Conservation (phyloP, 2,329 filamentous ascomycete species). For the Fusarium torreyae region DNA sequence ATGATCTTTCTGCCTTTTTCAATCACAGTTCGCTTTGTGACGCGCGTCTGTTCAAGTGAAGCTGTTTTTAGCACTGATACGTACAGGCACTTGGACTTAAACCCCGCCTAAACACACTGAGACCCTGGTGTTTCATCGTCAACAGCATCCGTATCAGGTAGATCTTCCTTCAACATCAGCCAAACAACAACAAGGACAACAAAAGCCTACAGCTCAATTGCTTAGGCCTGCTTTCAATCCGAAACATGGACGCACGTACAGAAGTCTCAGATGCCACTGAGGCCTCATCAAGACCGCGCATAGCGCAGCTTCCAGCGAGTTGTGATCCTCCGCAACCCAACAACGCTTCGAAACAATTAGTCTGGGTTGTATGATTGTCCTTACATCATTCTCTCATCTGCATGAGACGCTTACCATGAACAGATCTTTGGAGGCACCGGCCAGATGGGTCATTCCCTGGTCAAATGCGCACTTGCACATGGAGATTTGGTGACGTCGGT, state of each 20-base stretch:
- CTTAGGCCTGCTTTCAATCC: not conserved
- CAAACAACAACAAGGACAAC: not conserved
- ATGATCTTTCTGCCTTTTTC: not conserved
- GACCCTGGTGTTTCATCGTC: slow-evolving; percentile 26
- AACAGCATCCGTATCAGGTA: slow-evolving; percentile 1
- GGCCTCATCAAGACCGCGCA: slow-evolving; percentile 47
- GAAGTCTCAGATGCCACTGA: slow-evolving; percentile 49
- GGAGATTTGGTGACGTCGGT: slow-evolving; percentile 90
- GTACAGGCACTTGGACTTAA: slow-evolving; percentile 22
- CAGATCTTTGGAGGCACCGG: slow-evolving; percentile 97
- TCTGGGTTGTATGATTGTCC: slow-evolving; percentile 81
- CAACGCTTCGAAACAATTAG: slow-evolving; percentile 79
- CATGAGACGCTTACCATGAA: slow-evolving; percentile 14
- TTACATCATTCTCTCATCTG: not conserved
- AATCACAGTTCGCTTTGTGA: not conserved
- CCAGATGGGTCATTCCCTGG: slow-evolving; percentile 93
- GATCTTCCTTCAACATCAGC: slow-evolving; percentile 18
- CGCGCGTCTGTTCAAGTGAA: not conserved
- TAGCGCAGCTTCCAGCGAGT: slow-evolving; percentile 79
- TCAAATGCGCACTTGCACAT: slow-evolving; percentile 83
- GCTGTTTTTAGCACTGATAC: slow-evolving; percentile 6
- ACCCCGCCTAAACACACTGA: slow-evolving; percentile 31
- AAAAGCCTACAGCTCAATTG: slow-evolving; percentile 1
- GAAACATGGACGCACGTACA: slow-evolving; percentile 47
- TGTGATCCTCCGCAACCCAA: slow-evolving; percentile 86